Evolutionary conservation across 2,329 filamentous ascomycete species (phyloP), one percentile per base, ranked within the genome.

Genomic region (Colletotrichum musae): DNA sequence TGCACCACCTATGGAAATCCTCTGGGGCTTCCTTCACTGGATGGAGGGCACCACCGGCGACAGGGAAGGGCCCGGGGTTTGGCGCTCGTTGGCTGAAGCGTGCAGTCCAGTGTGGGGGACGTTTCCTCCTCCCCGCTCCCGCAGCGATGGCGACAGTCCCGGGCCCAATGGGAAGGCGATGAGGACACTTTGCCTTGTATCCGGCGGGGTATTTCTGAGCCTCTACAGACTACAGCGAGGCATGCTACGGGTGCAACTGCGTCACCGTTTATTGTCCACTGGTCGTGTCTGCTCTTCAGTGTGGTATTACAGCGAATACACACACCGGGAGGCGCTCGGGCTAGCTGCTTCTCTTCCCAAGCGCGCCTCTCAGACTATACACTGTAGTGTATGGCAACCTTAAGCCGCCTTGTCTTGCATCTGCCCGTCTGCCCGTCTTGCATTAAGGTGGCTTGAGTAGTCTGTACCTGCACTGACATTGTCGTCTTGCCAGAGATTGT

Each of bases 71-170:
- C 56, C 67, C 32, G 56, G 67, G 62, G 50, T 51, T 41, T 12
- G 26, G 45, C 16, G 50, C 32, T 28, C 36, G 7, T 47, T 58
- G 54, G 61, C 45, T 57, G 56, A 41, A 24, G 21, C 21, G 2
- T 24, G 43, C 15, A 60, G 48, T 7, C 9, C 48, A n/a, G 50
- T 69, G 66, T 66, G 67, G 63, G 61, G 58, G 56, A 36, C 32
- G 50, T 61, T 50, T 47, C 39, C 51, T 60, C 67, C 48, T 56
- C 66, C 66, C 67, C 63, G 62, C 63, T 56, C 66, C 61, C 57
- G 56, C 62, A 21, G 54, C 15, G 18, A 50, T 41, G 56, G 39
- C 47, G n/a, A 43, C 7, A 4, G 16, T 28, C n/a, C 12, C 41
- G 39, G n/a, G 18, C n/a, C 61, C 41, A 54, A 68, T 65, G 48